These are phyloP conservation scores for Chamaenerion angustifolium DNA, from an alignment of 345 rosid species.

Conservation along the genomic window DNA sequence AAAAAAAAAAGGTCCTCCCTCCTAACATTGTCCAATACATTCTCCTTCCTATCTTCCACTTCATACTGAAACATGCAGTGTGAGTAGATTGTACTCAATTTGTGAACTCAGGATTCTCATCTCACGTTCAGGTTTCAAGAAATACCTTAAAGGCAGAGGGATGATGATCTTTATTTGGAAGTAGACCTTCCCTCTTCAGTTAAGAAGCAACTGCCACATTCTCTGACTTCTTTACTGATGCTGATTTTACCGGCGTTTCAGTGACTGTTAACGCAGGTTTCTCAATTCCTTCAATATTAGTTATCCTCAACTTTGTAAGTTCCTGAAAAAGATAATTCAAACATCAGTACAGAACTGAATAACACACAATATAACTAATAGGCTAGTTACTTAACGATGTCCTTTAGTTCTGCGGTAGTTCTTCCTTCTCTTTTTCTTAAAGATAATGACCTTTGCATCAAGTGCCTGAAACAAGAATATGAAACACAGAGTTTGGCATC, in stretches of 20 bases:
- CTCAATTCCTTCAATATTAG: constrained; percentile 79
- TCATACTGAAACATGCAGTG: too few relatives aligned
- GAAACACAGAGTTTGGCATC: constrained; percentile 2
- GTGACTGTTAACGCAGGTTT: constrained; percentile 45
- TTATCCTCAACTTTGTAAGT: constrained; percentile 83
- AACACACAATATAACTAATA: too few relatives aligned
- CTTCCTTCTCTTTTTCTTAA: constrained; percentile 90
- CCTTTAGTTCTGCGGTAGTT: constrained; percentile 15
- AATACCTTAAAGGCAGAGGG: not conserved
- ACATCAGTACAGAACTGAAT: constrained; percentile 1
- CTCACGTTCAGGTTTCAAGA: not conserved
- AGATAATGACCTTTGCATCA: constrained; percentile 86
- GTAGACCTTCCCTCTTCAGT: constrained; percentile 17
- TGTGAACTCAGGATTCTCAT: too few relatives aligned
- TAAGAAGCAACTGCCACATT: constrained; percentile 48
- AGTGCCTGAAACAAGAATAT: constrained; percentile 40
- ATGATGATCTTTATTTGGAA: constrained; percentile 1
- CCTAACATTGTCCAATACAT: too few relatives aligned
- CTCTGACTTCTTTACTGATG: constrained; percentile 24
- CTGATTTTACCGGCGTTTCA: constrained; percentile 24
- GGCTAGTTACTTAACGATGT: constrained; percentile 9
- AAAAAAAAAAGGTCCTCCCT: too few relatives aligned
- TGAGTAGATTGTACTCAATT: too few relatives aligned
- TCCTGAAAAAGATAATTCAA: constrained; percentile 37
- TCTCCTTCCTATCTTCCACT: too few relatives aligned